Conservation (phyloP, 2,329 filamentous ascomycete species). For the Diaporthe sp. region DNA sequence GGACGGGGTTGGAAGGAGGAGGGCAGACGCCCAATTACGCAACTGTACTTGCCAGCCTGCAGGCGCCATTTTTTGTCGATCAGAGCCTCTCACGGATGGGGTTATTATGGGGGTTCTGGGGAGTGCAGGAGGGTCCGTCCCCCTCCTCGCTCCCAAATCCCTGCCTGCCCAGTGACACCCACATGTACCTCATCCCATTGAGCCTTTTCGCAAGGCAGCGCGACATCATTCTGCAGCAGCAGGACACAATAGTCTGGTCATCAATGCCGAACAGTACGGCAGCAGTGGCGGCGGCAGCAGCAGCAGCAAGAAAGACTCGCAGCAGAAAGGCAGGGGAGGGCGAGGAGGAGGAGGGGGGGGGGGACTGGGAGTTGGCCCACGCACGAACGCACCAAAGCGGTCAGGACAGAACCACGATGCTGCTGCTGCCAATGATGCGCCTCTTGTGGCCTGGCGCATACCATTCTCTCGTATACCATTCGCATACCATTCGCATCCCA, state of each 20-base stretch:
- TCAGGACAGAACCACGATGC: conserved; percentile 12
- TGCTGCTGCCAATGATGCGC: conserved; percentile 9
- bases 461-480: not conserved
- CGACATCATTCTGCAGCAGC: conserved; percentile 15
- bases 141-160: not conserved
- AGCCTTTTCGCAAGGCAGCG: not conserved
- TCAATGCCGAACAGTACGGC: not conserved
- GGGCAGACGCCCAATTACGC: conserved; percentile 6
- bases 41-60: not conserved
- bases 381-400: conserved; percentile 27
- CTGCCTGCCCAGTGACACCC: not conserved
- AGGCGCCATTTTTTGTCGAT: conserved; percentile 20
- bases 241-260: not conserved
- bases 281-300: not conserved
- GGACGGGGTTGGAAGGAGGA: not conserved
- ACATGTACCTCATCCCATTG: not conserved
- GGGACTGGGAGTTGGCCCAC: not conserved
- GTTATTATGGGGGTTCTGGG: conserved; percentile 24
- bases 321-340: not conserved
- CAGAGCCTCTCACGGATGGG: conserved; percentile 29
- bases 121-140: conserved; percentile 1
- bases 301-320: not conserved
- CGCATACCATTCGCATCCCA: conserved; percentile 7
- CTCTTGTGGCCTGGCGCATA: not conserved
- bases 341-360: too few relatives aligned